Percentiles rank a stretch among this genome's conserved stretches.
phyloP scores from a whole-genome alignment of 441 rosid genomes.

The Eruca vesicaria region DNA sequence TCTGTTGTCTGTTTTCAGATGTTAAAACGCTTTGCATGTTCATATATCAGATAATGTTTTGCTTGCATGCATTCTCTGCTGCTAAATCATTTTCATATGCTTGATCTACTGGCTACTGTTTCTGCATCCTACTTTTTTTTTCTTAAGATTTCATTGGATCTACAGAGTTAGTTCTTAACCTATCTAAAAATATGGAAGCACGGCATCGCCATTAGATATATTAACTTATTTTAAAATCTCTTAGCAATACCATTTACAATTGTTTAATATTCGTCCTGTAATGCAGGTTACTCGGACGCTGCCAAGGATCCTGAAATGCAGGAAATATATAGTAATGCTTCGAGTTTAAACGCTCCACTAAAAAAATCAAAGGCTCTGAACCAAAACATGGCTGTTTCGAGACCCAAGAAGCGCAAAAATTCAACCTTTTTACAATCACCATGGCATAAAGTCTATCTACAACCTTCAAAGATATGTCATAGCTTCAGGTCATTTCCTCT shows the following conservation, averaged over 20 bases:
- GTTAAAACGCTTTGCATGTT: neutral
- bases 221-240: neutral
- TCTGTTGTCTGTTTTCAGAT: neutral
- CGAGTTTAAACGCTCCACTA: neutral
- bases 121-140: neutral
- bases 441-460: slow-evolving; percentile 2
- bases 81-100: neutral
- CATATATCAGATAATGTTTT: neutral
- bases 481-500: neutral
- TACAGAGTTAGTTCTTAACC: neutral
- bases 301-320: neutral
- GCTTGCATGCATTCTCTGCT: neutral
- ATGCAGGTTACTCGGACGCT: neutral
- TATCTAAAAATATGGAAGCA: neutral
- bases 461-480: slow-evolving; percentile 3
- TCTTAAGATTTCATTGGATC: neutral
- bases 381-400: slow-evolving; percentile 4
- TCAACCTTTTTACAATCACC: slow-evolving; percentile 17
- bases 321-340: neutral
- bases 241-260: neutral
- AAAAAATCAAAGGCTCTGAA: neutral
- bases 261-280: neutral
- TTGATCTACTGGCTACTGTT: neutral
- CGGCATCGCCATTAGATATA: neutral
- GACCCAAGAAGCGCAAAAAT: slow-evolving; percentile 19